Evolutionary conservation across 1,139 yeast species (phyloP), one percentile per base, ranked within the genome.

Genomic region (Pichia sp.): DNA sequence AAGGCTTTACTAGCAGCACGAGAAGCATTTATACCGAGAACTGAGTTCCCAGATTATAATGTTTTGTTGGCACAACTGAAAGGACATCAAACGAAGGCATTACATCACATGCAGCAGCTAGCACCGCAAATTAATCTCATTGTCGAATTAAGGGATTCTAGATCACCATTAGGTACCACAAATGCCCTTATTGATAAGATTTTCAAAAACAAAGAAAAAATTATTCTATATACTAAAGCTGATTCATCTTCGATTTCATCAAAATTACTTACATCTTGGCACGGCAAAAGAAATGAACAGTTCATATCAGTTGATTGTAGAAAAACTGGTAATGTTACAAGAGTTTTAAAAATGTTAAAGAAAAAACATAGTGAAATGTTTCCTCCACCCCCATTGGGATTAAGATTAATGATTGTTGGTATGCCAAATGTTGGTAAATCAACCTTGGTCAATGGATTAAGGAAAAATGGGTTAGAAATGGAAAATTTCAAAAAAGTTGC

Each of bases 401-500:
- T 85, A 44, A 68, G 90, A 35, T 65, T 85, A 46, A 72, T 90
- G 71, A 79, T 92, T 43, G 81, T 85, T 12, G 98, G 98, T 0
- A 86, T 92, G 95, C 98, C 98, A 1, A 92, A 92, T 63, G 96
- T 89, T n/a, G 98, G 98, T 1, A 92, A 92, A 64, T 86, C 96
- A n/a, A 85, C 65, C 0, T 67, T 92, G 49, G 83, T 90, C 13
- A 92, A 92, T 61, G 74, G 84, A 0, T 68, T 92, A 45, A 68
- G 97, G 49, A 71, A 71, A 23, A 76, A 76, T 2, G 87, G 88
- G 2, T 64, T 70, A 47, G 37, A 44, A 22, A 13, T 34, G 7
- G 36, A 42, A 11, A 29, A 32, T 7, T 44, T 51, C 7, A 54
- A 44, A 29, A 85, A 85, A 59, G 97, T 87, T 1, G 97, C 96